Evolutionary conservation across 2,329 filamentous ascomycete genomes (phyloP), one percentile per base, ranked within the genome.

Genomic region (Trichophyton rubrum): DNA sequence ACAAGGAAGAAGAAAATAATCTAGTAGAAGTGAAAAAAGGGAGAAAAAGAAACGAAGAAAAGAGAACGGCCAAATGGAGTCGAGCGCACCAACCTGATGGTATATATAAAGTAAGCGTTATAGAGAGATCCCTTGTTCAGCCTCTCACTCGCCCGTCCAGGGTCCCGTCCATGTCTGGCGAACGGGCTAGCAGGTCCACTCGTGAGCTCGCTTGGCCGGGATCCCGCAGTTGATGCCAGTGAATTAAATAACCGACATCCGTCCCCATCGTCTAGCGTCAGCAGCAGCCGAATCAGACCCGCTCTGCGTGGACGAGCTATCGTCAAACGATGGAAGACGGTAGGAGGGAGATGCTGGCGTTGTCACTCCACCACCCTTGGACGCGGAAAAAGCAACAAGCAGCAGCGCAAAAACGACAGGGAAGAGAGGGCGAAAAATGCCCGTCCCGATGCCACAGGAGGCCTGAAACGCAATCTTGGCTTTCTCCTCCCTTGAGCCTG

Each of bases 381-480:
- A 41, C 9, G 15, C 30, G 11, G 55, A 57, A 57, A 41, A 40
- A 57, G 55, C 15, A 57, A 38, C 33, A 22, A 40, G 30, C 30
- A 40, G 30, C 30, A 20, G n/a, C 6, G 11, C 20, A 57, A 57
- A 57, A 38, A 40, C 24, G 38, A 40, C 30, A 57, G 20, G 38
- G 55, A 20, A 57, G 38, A 38, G 33, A 38, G 33, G 33, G 33
- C 33, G 33, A 57, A 57, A 33, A 57, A 24, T 41, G 40, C 55
- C 55, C 55, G 53, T 13, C 6, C 6, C 20, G 33, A 40, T 41
- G 55, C 22, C 33, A n/a, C 22, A 41, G 33, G 40, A 41, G 6
- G 40, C 24, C 33, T 57, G 33, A 57, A 57, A 43, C 55, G 24
- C 33, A 20, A 57, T 41, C 55, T 57, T 43, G 55, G 40, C 55